A percentile compares a stretch with the other conserved stretches of the same genome.
Evolutionary conservation across 257 asterid genomes (phyloP).

Genomic region (Nicotiana sylvestris): DNA sequence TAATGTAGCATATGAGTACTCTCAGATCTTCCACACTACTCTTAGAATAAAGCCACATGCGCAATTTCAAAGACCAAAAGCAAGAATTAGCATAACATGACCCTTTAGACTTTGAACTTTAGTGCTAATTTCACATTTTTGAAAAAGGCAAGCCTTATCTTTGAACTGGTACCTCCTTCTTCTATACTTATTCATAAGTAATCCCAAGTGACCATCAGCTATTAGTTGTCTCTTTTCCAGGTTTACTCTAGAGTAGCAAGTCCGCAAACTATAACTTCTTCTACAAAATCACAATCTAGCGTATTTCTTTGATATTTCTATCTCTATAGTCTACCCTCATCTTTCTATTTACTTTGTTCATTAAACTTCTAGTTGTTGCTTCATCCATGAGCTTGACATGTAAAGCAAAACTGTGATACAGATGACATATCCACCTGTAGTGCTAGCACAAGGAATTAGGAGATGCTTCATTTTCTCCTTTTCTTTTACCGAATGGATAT

Average conservation of each 20-base stretch:
- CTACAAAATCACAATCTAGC: not conserved
- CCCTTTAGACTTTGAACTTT: not conserved
- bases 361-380: not conserved
- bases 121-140: not conserved
- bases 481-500: not conserved
- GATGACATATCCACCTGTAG: not conserved
- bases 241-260: not conserved
- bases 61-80: not conserved
- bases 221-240: not conserved
- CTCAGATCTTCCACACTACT: not conserved
- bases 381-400: not conserved
- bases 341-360: not conserved
- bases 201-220: slow-evolving; percentile 1
- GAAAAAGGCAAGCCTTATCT: not conserved
- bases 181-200: not conserved
- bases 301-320: not conserved
- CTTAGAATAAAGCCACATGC: not conserved
- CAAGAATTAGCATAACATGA: not conserved
- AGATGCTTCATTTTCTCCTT: not conserved
- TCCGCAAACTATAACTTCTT: not conserved
- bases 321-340: not conserved
- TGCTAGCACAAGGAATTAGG: not conserved
- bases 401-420: not conserved
- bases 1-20: not conserved
- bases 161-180: not conserved